Conservation (phyloP, 257 asterid genomes). For the Haberlea rhodopensis region DNA sequence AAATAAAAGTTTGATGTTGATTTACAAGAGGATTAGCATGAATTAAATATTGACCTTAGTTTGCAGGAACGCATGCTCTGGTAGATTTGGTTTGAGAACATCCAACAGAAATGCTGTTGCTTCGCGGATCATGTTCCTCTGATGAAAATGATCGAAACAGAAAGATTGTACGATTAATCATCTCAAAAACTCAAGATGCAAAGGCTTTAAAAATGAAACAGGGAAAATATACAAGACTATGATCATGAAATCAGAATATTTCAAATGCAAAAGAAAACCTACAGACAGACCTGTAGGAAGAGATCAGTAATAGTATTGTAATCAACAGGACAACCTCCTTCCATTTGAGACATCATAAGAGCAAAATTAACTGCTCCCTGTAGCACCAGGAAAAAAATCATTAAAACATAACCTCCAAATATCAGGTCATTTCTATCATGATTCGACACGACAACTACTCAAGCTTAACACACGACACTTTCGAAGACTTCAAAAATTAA, state of each 20-base stretch:
- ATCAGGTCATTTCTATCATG: conserved; percentile 1
- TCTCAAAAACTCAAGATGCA: conserved; percentile 2
- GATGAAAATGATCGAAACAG: conserved; percentile 30
- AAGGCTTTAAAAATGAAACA: conserved; percentile 7
- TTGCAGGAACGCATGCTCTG: conserved; percentile 92
- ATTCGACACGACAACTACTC: background rate
- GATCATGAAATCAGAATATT: background rate
- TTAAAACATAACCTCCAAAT: conserved; percentile 14
- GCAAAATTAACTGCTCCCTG: conserved; percentile 99
- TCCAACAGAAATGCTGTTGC: conserved; percentile 97
- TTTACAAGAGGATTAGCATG: conserved; percentile 2
- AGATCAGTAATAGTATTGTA: conserved; percentile 97
- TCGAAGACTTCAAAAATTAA: background rate
- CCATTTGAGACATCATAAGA: conserved; percentile 99
- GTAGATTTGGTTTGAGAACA: conserved; percentile 94
- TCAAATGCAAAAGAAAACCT: conserved; percentile 13
- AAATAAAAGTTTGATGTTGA: conserved; percentile 1
- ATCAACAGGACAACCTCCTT: conserved; percentile 98
- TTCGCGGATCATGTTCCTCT: conserved; percentile 99
- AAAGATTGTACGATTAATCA: conserved; percentile 19
- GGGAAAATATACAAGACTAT: background rate
- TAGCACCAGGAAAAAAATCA: conserved; percentile 22
- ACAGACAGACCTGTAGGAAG: conserved; percentile 91
- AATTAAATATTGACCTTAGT: conserved; percentile 62
- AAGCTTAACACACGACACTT: background rate